Evolutionary conservation across 176 grass and related monocot genomes (phyloP).

Genomic region (Musa itinerans): DNA sequence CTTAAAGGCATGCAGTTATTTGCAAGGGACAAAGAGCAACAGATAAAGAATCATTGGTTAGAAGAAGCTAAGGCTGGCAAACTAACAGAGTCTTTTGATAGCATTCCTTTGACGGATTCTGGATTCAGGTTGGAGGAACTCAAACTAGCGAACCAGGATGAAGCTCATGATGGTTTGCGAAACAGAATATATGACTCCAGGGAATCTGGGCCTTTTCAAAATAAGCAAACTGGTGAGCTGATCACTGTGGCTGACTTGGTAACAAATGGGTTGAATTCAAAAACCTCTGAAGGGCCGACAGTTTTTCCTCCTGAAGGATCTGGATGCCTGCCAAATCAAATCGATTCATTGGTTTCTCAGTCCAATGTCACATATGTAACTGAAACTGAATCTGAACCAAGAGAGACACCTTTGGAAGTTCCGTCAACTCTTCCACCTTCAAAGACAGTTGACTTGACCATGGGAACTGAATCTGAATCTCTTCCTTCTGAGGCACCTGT

Average conservation of each 20-base stretch:
- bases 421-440: not conserved
- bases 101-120: slow-evolving; percentile 47
- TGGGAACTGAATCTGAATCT: not conserved
- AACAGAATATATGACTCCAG: slow-evolving; percentile 10
- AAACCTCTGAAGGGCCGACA: not conserved
- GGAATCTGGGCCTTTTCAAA: slow-evolving; percentile 17
- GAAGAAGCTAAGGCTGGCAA: slow-evolving; percentile 52
- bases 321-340: not conserved
- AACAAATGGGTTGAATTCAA: not conserved
- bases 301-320: not conserved
- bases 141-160: slow-evolving; percentile 20
- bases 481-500: not conserved
- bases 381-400: not conserved
- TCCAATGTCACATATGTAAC: not conserved
- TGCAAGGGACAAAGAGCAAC: slow-evolving; percentile 39
- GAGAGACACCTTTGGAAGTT: not conserved
- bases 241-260: not conserved
- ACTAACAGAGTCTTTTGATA: slow-evolving; percentile 55
- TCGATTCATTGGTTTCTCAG: not conserved
- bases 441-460: not conserved
- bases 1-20: slow-evolving; percentile 46
- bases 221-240: not conserved
- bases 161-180: slow-evolving; percentile 20
- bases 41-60: slow-evolving; percentile 46
- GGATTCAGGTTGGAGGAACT: slow-evolving; percentile 64